These are phyloP conservation scores for Mycena vulgaris DNA, from an alignment of 768 basidiomycete species.

Conservation along the genomic window DNA sequence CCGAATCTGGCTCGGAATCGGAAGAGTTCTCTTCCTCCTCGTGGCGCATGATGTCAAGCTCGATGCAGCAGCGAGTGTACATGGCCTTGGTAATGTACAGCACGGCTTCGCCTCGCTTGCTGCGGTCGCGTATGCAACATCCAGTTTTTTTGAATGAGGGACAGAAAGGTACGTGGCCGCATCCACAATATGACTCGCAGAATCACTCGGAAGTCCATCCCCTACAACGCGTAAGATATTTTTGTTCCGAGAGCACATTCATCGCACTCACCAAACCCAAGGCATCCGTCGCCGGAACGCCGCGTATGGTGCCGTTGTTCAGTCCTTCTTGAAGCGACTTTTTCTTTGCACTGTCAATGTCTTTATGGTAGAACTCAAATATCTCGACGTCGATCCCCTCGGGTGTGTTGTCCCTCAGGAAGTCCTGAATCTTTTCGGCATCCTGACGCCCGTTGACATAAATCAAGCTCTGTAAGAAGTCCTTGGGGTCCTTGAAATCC, in stretches of 20 bases:
- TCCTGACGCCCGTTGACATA: no score
- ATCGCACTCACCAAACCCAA: slow-evolving; percentile 24
- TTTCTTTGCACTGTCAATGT: slow-evolving; percentile 17
- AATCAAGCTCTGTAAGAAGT: no score
- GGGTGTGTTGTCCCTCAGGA: slow-evolving; percentile 30
- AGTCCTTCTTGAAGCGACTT: no score
- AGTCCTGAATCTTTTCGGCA: no score
- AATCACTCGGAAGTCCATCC: no score
- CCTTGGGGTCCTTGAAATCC: no score
- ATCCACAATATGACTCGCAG: slow-evolving; percentile 14
- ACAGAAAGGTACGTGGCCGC: slow-evolving; percentile 16
- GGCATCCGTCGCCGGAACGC: slow-evolving; percentile 19
- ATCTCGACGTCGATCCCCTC: not conserved
- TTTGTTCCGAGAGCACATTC: not conserved
- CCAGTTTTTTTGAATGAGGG: slow-evolving; percentile 13
- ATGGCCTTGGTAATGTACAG: slow-evolving; percentile 29
- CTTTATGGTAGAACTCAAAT: slow-evolving; percentile 37
- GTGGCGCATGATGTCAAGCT: not conserved
- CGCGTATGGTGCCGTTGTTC: no score
- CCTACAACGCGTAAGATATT: no score
- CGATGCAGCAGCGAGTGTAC: slow-evolving; percentile 16
- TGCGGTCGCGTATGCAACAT: slow-evolving; percentile 17
- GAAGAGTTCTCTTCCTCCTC: not conserved
- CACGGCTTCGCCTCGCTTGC: slow-evolving; percentile 15
- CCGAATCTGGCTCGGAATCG: not conserved